A percentile compares a stretch with the other conserved stretches of the same genome.
Evolutionary conservation across 306 rosid species (phyloP).

Genomic region (Gynostemma pentaphyllum): DNA sequence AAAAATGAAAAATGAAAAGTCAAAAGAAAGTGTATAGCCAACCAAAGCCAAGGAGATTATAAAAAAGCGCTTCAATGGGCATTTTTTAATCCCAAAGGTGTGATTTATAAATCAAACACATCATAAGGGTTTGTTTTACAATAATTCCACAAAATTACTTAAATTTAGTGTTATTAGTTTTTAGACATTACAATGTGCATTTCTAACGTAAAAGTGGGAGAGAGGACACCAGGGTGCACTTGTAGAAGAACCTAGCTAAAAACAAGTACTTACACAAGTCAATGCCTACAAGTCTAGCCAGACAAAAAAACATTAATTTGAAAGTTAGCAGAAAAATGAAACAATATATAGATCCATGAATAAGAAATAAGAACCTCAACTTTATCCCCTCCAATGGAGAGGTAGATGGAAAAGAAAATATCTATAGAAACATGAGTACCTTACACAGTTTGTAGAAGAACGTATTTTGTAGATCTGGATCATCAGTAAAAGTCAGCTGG

Average conservation of each 20-base stretch:
- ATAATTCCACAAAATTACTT: too few species aligned
- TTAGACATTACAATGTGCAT: neutral
- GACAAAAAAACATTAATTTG: neutral
- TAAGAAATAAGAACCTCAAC: neutral
- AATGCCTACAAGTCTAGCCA: neutral
- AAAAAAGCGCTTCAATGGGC: too few species aligned
- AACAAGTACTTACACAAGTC: neutral
- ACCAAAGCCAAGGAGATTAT: too few species aligned
- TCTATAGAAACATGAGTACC: conserved; percentile 28
- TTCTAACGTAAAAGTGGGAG: neutral
- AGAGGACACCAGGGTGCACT: neutral
- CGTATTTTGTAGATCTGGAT: conserved; percentile 75
- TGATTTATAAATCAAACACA: too few species aligned
- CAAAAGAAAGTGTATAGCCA: too few species aligned
- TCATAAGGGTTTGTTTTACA: too few species aligned
- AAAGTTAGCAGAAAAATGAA: neutral
- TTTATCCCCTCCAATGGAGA: neutral
- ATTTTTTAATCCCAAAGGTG: too few species aligned
- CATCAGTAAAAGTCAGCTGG: conserved; percentile 90
- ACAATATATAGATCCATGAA: neutral
- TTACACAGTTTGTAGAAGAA: conserved; percentile 71
- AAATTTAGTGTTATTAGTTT: too few species aligned
- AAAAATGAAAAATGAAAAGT: too few species aligned
- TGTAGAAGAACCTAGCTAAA: neutral
- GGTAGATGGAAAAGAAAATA: conserved; percentile 1